Conservation (phyloP, 179 eudicot species). For the Nepenthes alata region DNA sequence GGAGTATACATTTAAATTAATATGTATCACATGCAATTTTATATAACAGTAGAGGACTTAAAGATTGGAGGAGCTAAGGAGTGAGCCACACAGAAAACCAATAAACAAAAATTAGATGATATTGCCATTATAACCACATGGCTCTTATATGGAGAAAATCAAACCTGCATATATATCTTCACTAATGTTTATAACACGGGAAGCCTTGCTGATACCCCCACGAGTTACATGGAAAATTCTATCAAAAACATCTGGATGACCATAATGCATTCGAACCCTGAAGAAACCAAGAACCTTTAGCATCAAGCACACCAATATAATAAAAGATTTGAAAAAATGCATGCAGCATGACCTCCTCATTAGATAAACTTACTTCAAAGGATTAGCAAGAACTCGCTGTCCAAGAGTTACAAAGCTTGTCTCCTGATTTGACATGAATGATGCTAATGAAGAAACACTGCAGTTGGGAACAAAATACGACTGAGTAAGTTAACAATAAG, state of each 20-base stretch:
- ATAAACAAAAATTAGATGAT: no score
- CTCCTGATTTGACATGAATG: slow-evolving; percentile 99
- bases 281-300: slow-evolving; percentile 5
- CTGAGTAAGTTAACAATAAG: neutral
- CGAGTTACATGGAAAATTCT: slow-evolving; percentile 95
- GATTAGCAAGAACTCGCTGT: slow-evolving; percentile 95
- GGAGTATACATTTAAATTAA: no score
- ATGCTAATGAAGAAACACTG: slow-evolving; percentile 98
- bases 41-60: no score
- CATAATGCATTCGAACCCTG: slow-evolving; percentile 99
- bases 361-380: slow-evolving; percentile 60
- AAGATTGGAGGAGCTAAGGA: no score
- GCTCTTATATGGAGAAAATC: neutral
- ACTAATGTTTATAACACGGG: slow-evolving; percentile 93
- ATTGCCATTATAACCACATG: no score
- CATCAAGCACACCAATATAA: neutral
- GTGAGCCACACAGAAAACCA: no score
- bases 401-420: slow-evolving; percentile 97
- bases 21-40: no score
- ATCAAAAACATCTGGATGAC: slow-evolving; percentile 99
- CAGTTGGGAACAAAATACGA: slow-evolving; percentile 11
- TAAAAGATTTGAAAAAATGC: neutral
- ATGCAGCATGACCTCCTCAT: neutral
- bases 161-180: slow-evolving; percentile 93
- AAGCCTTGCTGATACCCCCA: slow-evolving; percentile 99